Conservation (phyloP, 1,284 basidiomycete species). For the Crepidotus sp. region DNA sequence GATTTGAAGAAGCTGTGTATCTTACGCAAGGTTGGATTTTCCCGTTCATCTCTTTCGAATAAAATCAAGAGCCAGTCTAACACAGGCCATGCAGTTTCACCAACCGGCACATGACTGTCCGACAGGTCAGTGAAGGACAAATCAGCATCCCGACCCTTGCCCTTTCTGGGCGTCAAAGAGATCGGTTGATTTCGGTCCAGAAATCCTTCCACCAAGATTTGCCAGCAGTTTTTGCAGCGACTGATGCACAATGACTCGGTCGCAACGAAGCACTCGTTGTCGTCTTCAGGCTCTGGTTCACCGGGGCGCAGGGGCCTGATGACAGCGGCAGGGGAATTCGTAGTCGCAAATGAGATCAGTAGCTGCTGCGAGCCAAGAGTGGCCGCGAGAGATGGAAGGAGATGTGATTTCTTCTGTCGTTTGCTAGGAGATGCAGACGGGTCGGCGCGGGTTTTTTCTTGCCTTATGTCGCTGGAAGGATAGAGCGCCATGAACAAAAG, state of each 20-base stretch:
- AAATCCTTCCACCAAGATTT: slow-evolving; percentile 46
- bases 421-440: slow-evolving; percentile 38
- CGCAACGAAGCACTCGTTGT: slow-evolving; percentile 49
- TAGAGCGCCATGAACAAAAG: slow-evolving; percentile 61
- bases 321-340: slow-evolving; percentile 47
- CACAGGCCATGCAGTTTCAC: slow-evolving; percentile 53
- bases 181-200: slow-evolving; percentile 29
- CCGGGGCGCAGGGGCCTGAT: slow-evolving; percentile 39
- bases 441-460: slow-evolving; percentile 28
- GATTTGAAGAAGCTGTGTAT: slow-evolving; percentile 8
- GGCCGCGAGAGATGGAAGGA: slow-evolving; percentile 37
- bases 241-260: slow-evolving; percentile 43
- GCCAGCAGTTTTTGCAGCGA: slow-evolving; percentile 52
- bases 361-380: slow-evolving; percentile 43
- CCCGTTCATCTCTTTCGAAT: slow-evolving; percentile 54
- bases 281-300: slow-evolving; percentile 25
- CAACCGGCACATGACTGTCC: slow-evolving; percentile 33
- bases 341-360: slow-evolving; percentile 46
- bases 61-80: slow-evolving; percentile 56
- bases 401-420: slow-evolving; percentile 34
- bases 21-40: slow-evolving; percentile 10
- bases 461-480: slow-evolving; percentile 32
- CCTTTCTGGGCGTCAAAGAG: slow-evolving; percentile 24
- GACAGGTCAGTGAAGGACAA: slow-evolving; percentile 20
- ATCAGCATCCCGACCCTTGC: slow-evolving; percentile 26